Conservation (phyloP, 805 yeast genomes). For the Jamesozyma lodderae region DNA sequence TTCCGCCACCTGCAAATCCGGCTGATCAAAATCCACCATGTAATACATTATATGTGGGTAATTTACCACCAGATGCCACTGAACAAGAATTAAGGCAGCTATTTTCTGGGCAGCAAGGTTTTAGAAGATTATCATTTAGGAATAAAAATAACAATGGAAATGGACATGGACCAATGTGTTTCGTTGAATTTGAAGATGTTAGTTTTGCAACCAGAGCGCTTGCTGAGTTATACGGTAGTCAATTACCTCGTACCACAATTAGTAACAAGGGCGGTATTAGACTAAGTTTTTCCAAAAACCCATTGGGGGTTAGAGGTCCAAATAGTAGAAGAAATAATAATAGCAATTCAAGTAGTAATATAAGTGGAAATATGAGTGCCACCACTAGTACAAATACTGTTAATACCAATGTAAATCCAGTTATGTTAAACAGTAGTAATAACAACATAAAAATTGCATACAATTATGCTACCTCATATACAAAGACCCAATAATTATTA, state of each 20-base stretch:
- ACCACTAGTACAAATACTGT: not conserved
- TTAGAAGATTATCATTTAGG: conserved; percentile 84
- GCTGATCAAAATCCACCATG: conserved; percentile 99
- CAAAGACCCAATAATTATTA: not conserved
- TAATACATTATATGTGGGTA: conserved; percentile 93
- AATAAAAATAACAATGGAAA: conserved; percentile 49
- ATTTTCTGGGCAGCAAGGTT: conserved; percentile 84
- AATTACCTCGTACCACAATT: conserved; percentile 64
- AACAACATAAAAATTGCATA: not conserved
- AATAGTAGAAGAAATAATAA: conserved; percentile 36
- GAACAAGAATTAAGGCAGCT: conserved; percentile 84
- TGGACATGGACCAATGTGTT: conserved; percentile 97
- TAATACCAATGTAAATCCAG: not conserved
- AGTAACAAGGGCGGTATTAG: conserved; percentile 82
- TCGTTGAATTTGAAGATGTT: conserved; percentile 96
- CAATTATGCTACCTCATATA: conserved; percentile 1
- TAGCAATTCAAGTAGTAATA: conserved; percentile 7
- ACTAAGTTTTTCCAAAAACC: conserved; percentile 89
- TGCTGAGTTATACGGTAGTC: conserved; percentile 88
- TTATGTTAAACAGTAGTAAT: not conserved
- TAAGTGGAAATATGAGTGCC: conserved; percentile 5
- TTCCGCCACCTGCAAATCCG: conserved; percentile 91
- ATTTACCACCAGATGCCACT: conserved; percentile 92
- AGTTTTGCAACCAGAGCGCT: conserved; percentile 87
- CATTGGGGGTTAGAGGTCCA: conserved; percentile 88